Conservation (phyloP, 2,329 filamentous ascomycete genomes). For the Fusarium azukiicola region DNA sequence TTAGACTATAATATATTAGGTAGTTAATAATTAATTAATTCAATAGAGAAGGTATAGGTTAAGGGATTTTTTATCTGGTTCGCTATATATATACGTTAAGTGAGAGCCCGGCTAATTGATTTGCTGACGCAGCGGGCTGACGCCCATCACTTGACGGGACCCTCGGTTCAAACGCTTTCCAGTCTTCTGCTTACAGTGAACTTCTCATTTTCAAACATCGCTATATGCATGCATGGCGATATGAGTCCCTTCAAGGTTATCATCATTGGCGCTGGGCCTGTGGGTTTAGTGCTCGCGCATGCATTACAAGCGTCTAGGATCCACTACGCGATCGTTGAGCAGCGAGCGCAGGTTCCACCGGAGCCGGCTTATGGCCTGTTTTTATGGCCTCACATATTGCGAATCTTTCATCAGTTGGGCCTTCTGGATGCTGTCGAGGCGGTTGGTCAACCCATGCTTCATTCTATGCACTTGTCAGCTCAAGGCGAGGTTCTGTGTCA, state of each 20-base stretch:
- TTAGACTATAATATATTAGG: too few relatives aligned
- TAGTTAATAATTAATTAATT: too few relatives aligned
- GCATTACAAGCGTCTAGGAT: slow-evolving; percentile 30
- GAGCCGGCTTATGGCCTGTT: slow-evolving; percentile 39
- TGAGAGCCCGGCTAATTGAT: slow-evolving; percentile 4
- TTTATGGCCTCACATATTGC: slow-evolving; percentile 38
- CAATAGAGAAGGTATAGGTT: too few relatives aligned
- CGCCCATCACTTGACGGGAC: background rate
- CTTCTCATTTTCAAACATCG: background rate
- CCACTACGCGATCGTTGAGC: slow-evolving; percentile 35
- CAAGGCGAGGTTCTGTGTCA: slow-evolving; percentile 23
- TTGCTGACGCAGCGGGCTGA: slow-evolving; percentile 6
- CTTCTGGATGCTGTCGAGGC: slow-evolving; percentile 21
- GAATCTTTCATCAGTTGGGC: slow-evolving; percentile 33
- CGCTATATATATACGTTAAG: background rate
- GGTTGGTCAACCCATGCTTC: slow-evolving; percentile 29
- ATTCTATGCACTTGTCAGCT: slow-evolving; percentile 25
- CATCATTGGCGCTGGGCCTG: slow-evolving; percentile 36
- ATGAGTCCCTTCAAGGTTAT: slow-evolving; percentile 41
- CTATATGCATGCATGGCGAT: background rate
- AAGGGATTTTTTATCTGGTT: too few relatives aligned
- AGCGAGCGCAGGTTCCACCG: slow-evolving; percentile 32
- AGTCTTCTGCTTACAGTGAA: background rate
- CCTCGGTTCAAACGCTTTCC: background rate
- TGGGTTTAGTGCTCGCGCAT: slow-evolving; percentile 33